Evolutionary conservation across 345 rosid species (phyloP).

Genomic region (Brassica cretica): DNA sequence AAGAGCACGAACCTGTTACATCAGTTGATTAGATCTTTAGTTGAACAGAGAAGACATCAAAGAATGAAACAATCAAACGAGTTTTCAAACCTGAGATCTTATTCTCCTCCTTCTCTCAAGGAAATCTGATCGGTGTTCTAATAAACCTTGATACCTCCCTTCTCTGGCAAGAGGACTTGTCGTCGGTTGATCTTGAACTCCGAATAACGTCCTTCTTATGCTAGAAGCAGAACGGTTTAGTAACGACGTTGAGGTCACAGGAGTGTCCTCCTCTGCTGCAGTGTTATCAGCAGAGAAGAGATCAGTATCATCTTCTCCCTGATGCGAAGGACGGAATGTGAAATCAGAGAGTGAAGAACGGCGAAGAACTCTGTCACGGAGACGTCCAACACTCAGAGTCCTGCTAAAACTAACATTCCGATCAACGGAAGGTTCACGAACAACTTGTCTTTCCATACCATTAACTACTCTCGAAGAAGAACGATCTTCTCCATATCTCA

Average conservation of each 20-base stretch:
- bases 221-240: constrained; percentile 52
- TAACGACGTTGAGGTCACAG: constrained; percentile 38
- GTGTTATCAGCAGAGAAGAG: constrained; percentile 43
- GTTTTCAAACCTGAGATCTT: constrained; percentile 87
- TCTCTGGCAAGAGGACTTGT: constrained; percentile 71
- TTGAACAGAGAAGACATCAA: neutral
- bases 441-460: constrained; percentile 55
- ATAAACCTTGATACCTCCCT: constrained; percentile 73
- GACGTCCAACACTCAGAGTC: constrained; percentile 95
- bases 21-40: constrained; percentile 8
- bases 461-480: constrained; percentile 40
- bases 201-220: constrained; percentile 51
- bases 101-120: constrained; percentile 91
- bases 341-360: constrained; percentile 67
- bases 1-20: constrained; percentile 82
- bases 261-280: constrained; percentile 43
- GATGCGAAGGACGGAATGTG: constrained; percentile 55
- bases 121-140: constrained; percentile 88
- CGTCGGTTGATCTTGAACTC: constrained; percentile 56
- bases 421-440: constrained; percentile 62
- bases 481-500: constrained; percentile 41
- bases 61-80: neutral
- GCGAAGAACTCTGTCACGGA: constrained; percentile 93
- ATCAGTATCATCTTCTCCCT: constrained; percentile 49
- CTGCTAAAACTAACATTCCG: constrained; percentile 85